phyloP scores from a whole-genome alignment of 768 basidiomycete species.

The Crassisporium funariophilum region DNA sequence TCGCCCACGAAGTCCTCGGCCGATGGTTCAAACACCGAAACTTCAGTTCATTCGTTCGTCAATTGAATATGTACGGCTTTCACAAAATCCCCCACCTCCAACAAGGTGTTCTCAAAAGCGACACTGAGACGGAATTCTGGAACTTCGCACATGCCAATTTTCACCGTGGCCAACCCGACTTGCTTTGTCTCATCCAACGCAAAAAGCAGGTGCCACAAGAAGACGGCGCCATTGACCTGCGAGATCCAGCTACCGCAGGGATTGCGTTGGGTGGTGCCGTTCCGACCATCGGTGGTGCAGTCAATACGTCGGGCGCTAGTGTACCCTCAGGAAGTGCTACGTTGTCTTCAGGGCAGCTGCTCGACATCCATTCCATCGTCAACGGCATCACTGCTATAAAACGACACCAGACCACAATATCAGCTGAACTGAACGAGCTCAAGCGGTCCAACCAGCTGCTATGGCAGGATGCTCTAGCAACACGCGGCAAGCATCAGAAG shows the following conservation, averaged over 20 bases:
- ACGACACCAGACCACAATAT: conserved; percentile 91
- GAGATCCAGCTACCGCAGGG: conserved; percentile 20
- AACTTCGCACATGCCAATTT: conserved; percentile 94
- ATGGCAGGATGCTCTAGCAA: conserved; percentile 89
- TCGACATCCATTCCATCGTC: conserved; percentile 80
- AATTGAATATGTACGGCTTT: conserved; percentile 96
- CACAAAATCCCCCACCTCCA: conserved; percentile 96
- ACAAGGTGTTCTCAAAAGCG: conserved; percentile 87
- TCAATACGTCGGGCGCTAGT: background rate
- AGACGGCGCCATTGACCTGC: conserved; percentile 38
- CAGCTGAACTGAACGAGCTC: conserved; percentile 83
- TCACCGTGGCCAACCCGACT: conserved; percentile 83
- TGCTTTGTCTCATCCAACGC: conserved; percentile 84
- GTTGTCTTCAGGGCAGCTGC: conserved; percentile 49
- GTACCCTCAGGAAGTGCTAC: conserved; percentile 16
- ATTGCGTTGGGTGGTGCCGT: conserved; percentile 9
- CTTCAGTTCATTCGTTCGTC: conserved; percentile 89
- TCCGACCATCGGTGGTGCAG: conserved; percentile 5
- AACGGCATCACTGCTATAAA: conserved; percentile 86
- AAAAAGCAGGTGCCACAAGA: conserved; percentile 66
- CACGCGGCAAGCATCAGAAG: conserved; percentile 81
- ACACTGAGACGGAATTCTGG: conserved; percentile 81
- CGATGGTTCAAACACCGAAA: conserved; percentile 98
- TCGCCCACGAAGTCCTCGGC: conserved; percentile 87
- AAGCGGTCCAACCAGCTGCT: conserved; percentile 85